Base-by-base conservation (phyloP, 78 protist species). In the Dictyostelium capitatum region DNA sequence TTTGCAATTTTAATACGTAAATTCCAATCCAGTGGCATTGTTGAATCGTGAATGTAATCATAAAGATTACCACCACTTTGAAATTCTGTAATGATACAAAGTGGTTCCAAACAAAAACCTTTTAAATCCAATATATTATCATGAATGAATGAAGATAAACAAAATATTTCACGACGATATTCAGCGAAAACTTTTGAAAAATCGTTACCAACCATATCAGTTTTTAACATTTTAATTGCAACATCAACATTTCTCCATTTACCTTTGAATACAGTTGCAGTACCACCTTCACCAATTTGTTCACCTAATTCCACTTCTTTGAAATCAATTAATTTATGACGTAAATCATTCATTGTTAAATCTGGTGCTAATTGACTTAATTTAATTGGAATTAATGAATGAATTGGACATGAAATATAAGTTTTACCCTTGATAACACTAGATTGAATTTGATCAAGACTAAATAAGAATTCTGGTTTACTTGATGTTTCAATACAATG, bases 21-120 rank as follows among this genome's bases (percentile, higher is more conserved):
- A 5, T 0, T 19, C 90, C 89, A 80, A 11, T 64, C 85, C 20
- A 92, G 77, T 50, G 91, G 89, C 3, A 57, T 41, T 28, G n/a
- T 23, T 0, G 56, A 64, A 32, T 90, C 67, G 74, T 82, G 90
- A 37, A 77, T 62, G 25, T 82, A 82, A 43, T 81, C 91, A 23
- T 82, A 92, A 6, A 94, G 81, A 51, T 94, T 83, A 43, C 96
- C 96, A 51, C 94, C 89, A 53, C 79, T 51, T 82, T 80, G 80
- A 14, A 80, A 89, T 11, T 94, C 94, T 17, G 94, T 93, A 65
- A 94, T 78, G 37, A 75, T 72, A 2, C 78, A 79, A 2, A 80
- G 79, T 41, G 96, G 95, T 65, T 92, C 90, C 56, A 84, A 53
- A 51, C 95, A 92, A 59, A 92, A 77, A 3, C 95, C 91, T 51